Base-by-base conservation (phyloP, 768 basidiomycete genomes). In the Termitomyces sp. region DNA sequence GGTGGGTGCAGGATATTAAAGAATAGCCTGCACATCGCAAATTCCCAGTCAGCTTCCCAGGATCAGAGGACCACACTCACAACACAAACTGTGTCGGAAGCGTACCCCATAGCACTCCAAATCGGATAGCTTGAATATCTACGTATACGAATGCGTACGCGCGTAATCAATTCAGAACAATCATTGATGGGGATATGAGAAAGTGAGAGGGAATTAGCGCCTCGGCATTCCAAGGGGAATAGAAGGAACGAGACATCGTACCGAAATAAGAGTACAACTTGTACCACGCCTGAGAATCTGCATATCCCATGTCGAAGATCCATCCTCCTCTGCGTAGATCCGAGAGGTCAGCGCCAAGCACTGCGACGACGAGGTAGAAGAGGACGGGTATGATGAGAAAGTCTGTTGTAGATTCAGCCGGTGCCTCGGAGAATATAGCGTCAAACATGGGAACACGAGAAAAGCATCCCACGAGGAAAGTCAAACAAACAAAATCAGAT, bases 21-120 rank as follows among this genome's bases (percentile, higher is more conserved):
- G 69, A 92, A 92, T 42, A 93, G 60, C 57, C 88, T 90, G 39
- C 16, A 18, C 16, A 28, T 28, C 26, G 15, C 15, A 28, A 28
- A 28, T 3, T 18, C 26, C 24, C 45, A 46, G 9, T 46, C 8
- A 46, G 26, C 26, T 18, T 18, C 26, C 26, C 34, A n/a, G 13
- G 20, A 12, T n/a, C 26, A 37, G 10, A 5, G 16, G 24, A 24
- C 16, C 16, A 15, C 68, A 73, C 90, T 66, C 60, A 88, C 85
- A 99, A 70, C 8, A 96, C 96, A 59, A 98, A 83, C 68, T 98
- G 96, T 2, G 95, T 98, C 4, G 96, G 95, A 67, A 99, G 73
- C 0, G 93, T 95, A 1, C 81, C 73, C 86, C 88, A 88, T 33
- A 99, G 76, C 0, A 88, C 83, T 8, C 67, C 72, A 73, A 84